Evolutionary conservation across 2,329 filamentous ascomycete genomes (phyloP).

Genomic region (Colletotrichum lentis): DNA sequence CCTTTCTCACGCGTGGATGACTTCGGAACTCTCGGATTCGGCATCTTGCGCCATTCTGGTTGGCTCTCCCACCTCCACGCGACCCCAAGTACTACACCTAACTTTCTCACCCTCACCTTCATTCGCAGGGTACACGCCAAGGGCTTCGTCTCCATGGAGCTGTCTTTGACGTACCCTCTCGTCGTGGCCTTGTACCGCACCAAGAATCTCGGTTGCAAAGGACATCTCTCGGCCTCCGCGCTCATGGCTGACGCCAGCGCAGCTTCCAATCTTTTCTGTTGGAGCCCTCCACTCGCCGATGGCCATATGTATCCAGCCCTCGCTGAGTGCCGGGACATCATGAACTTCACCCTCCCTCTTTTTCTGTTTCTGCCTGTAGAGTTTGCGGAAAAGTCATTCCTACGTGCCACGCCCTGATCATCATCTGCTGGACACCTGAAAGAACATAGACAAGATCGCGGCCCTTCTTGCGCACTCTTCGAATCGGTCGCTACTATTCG

Average conservation of each 20-base stretch:
- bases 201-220: slow-evolving; percentile 22
- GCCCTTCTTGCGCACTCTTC: not conserved
- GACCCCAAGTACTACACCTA: not conserved
- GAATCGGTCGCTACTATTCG: not conserved
- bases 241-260: not conserved
- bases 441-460: not conserved
- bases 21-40: slow-evolving; percentile 32
- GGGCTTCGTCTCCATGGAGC: not conserved
- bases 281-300: slow-evolving; percentile 5
- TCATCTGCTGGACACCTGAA: not conserved
- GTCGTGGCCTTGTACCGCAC: slow-evolving; percentile 10
- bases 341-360: not conserved
- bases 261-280: not conserved
- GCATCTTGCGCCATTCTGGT: not conserved
- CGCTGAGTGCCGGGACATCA: not conserved
- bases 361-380: not conserved
- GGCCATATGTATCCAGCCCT: slow-evolving; percentile 23
- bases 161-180: slow-evolving; percentile 9
- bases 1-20: slow-evolving; percentile 11
- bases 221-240: slow-evolving; percentile 27
- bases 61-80: slow-evolving; percentile 24
- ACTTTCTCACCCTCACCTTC: slow-evolving; percentile 1
- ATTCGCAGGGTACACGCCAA: slow-evolving; percentile 1
- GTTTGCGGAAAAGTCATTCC: not conserved
- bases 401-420: not conserved